Evolutionary conservation across 441 rosid species (phyloP), one percentile per base, ranked within the genome.

Genomic region (Dalechampia spathulata): DNA sequence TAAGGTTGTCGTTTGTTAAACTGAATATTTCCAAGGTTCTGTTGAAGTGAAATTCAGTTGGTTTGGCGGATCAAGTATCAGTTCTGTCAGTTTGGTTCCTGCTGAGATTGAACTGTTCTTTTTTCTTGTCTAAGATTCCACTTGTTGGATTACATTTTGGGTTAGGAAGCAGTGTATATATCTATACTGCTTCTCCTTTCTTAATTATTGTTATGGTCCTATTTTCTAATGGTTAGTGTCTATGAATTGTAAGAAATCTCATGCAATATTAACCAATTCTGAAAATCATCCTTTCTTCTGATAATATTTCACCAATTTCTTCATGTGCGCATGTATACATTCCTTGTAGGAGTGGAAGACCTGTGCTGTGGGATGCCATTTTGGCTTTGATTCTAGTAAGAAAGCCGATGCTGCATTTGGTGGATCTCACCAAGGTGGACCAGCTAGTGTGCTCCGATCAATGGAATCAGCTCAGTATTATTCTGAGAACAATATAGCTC

Each of bases 391-490:
- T n/a, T 40, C 72, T 17, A 47, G 64, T 64, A 72, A 41, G 67
- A 73, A 49, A 23, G 73, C 81, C 15, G 98, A 88, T 80, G 96
- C 91, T 27, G 76, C 71, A 36, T 81, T 89, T 70, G 88, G 85
- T 36, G 61, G 61, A 21, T 46, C 69, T 45, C 63, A 69, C 40
- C 63, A 53, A 58, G 50, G 62, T 60, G 83, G 79, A 72, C 62
- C 68, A 46, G 65, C 73, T 49, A 47, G 66, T 62, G 78, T 92
- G 49, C 82, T 71, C 45, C 80, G 88, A 58, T 92, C 96, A 21
- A 92, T 92, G 96, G 98, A 92, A 75, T 84, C 98, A 42, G 73
- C 96, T 50, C 69, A 69, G 15, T 86, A 92, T 63, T 88, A 83
- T 71, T 16, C 61, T 37, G 78, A 78, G 43, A 92, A 88, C 61